Conservation (phyloP, 352 stramenopile species). For the Phytophthora foliorum region DNA sequence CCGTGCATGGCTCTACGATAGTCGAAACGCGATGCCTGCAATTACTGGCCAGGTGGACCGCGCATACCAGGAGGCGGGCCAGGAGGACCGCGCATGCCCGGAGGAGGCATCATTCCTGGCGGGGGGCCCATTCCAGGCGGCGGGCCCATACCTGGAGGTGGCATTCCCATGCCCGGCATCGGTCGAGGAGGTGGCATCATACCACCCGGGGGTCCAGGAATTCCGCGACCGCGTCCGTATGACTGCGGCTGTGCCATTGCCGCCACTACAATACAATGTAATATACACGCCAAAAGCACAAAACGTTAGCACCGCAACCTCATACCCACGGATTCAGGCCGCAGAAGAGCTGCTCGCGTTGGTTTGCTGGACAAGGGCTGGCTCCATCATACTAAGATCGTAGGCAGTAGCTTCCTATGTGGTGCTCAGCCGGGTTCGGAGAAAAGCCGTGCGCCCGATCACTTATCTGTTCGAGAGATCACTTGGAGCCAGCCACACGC, state of each 20-base stretch:
- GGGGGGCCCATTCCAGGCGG: conserved; percentile 80
- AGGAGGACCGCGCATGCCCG: conserved; percentile 72
- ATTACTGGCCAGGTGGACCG: conserved; percentile 78
- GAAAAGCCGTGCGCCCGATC: conserved; percentile 68
- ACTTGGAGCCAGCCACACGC: conserved; percentile 60
- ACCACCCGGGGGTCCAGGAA: conserved; percentile 61
- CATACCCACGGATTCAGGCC: conserved; percentile 7
- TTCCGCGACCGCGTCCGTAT: conserved; percentile 84
- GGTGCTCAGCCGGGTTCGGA: conserved; percentile 82
- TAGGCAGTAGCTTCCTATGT: conserved; percentile 76
- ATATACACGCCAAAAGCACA: conserved; percentile 13
- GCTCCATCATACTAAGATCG: conserved; percentile 91
- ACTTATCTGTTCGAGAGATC: conserved; percentile 92
- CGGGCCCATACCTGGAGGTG: conserved; percentile 72
- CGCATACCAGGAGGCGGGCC: conserved; percentile 73
- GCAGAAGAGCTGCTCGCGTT: not conserved
- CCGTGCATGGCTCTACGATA: conserved; percentile 22
- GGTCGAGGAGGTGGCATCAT: conserved; percentile 75
- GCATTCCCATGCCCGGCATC: conserved; percentile 73
- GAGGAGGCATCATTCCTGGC: conserved; percentile 81
- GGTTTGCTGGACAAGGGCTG: conserved; percentile 3
- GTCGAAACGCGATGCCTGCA: conserved; percentile 13
- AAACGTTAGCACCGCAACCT: conserved; percentile 18
- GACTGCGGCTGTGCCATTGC: conserved; percentile 83
- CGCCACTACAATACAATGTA: conserved; percentile 53